Base-by-base conservation (phyloP, 768 basidiomycete genomes). In the Podaxis sp. region DNA sequence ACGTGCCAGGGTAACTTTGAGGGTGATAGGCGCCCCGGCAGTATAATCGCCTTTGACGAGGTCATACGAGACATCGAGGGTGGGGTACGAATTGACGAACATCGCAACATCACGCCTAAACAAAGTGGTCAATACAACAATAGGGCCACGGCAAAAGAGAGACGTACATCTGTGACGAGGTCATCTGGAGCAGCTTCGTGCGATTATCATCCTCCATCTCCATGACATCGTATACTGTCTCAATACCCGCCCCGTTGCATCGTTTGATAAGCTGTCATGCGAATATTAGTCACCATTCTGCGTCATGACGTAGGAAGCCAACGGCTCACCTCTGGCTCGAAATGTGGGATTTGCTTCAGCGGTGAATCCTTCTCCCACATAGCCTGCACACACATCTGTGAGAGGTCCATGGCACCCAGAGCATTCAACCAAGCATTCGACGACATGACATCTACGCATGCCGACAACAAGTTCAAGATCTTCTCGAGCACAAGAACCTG, bases 301-400 rank as follows among this genome's bases (percentile, higher is more conserved):
- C 15, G 2, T n/a, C 17, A 50, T 4, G 49, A 6, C 17, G 30
- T 46, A 28, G 33, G 13, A 38, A 55, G 58, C 20, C 30, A 36
- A 20, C 2, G 20, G 68, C 82, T 58, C 69, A 96, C 93, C 58
- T 96, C 93, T 5, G 87, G 76, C 67, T 96, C 94, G 75, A 99
- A 99, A 75, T 97, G 95, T 10, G 97, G 97, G 48, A 99, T 90
- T 73, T 99, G 96, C 71, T 92, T 95, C 67, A 99, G 76, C 0
- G 96, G 95, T 40, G 93, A 95, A 74, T 99, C 97, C 10, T 88
- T 90, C 72, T 99, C 96, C 97, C 97, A 99, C 76, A 96, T 88
- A 0, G 91, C 95, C 74, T 99, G 97, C 4, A 98, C 93, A 74
- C 94, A 96, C 96, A 99, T 99, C 75, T 99, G 97, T 7, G 92